Evolutionary conservation across 305 asterid genomes (phyloP).

Genomic region (Ilex paraguariensis): DNA sequence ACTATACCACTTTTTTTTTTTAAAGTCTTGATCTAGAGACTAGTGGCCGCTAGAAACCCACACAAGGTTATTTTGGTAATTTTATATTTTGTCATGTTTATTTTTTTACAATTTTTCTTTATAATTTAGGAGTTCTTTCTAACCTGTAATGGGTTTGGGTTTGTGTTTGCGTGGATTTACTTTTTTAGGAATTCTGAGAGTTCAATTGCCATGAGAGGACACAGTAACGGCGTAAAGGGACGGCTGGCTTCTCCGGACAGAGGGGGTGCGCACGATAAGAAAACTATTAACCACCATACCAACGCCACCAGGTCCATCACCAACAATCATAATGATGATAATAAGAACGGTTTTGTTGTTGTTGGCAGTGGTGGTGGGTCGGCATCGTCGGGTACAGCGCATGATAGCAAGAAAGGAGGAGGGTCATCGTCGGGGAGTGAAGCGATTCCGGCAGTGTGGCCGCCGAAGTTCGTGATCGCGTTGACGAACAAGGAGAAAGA

Average conservation of each 20-base stretch:
- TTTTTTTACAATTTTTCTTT: constrained; percentile 1
- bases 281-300: constrained; percentile 20
- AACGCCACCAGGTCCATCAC: constrained; percentile 25
- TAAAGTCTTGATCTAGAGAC: too few relatives aligned
- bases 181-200: constrained; percentile 68
- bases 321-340: constrained; percentile 19
- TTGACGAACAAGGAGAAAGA: constrained; percentile 93
- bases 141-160: too few relatives aligned
- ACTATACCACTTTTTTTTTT: constrained; percentile 13
- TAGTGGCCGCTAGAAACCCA: constrained; percentile 2
- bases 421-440: constrained; percentile 70
- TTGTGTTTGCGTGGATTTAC: not conserved
- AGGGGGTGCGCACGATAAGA: constrained; percentile 32
- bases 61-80: constrained; percentile 43
- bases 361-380: constrained; percentile 45
- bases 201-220: constrained; percentile 74
- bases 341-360: constrained; percentile 20
- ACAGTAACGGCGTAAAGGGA: constrained; percentile 65
- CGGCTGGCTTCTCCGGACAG: constrained; percentile 71
- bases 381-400: constrained; percentile 64
- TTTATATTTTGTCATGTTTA: constrained; percentile 9
- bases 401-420: constrained; percentile 57
- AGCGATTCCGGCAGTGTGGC: constrained; percentile 60
- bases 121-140: constrained; percentile 10
- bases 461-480: constrained; percentile 78